These are phyloP conservation scores for Nicotiana sylvestris DNA, from an alignment of 257 asterid genomes.

Conservation along the genomic window DNA sequence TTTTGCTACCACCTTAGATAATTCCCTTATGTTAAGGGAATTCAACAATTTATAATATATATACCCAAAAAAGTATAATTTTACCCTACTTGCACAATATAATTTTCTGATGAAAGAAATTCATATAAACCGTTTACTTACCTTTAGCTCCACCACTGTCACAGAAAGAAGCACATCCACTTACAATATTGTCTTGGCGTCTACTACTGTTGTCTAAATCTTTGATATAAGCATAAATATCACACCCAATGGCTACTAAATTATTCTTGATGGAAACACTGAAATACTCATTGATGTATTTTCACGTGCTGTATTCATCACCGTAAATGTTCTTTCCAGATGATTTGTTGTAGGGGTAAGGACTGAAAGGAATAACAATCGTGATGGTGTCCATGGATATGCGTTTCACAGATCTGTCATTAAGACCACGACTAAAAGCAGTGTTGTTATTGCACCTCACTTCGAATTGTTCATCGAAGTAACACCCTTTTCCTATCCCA, in stretches of 20 bases:
- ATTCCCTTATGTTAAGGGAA: too few species aligned
- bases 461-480: conserved; percentile 12
- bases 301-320: background rate
- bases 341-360: background rate
- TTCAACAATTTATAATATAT: too few species aligned
- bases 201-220: background rate
- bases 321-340: background rate
- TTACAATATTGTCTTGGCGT: background rate
- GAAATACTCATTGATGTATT: background rate
- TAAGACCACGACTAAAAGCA: background rate
- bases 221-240: conserved; percentile 20
- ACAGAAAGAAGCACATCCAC: conserved; percentile 28
- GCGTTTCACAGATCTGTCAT: background rate
- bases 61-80: too few species aligned
- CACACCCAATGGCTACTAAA: conserved; percentile 29
- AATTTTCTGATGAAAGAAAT: too few species aligned
- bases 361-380: background rate
- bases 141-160: background rate
- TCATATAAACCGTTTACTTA: too few species aligned
- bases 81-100: too few species aligned
- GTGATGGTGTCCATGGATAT: conserved; percentile 18
- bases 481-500: conserved; percentile 38
- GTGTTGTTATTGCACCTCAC: conserved; percentile 7
- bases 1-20: too few species aligned
- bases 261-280: conserved; percentile 17